Conservation (phyloP, 495 filamentous ascomycete genomes). For the Penicillium cataractarum region DNA sequence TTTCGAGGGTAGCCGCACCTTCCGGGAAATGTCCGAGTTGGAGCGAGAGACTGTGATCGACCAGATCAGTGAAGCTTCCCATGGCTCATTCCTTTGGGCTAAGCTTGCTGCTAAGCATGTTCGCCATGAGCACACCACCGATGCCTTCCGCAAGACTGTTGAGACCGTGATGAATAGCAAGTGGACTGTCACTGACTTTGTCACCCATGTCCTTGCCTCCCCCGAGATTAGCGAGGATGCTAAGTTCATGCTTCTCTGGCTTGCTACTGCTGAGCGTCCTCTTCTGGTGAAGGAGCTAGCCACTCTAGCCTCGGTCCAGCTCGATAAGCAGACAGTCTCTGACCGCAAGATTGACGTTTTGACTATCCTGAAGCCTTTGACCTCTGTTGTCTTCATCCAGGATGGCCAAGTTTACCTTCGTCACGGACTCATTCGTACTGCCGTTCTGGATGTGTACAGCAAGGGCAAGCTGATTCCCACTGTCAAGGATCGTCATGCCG, state of each 20-base stretch:
- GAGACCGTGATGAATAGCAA: conserved; percentile 30
- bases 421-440: conserved; percentile 36
- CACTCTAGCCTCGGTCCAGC: conserved; percentile 32
- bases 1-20: conserved; percentile 24
- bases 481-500: conserved; percentile 38
- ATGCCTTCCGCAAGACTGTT: conserved; percentile 30
- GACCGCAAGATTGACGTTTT: conserved; percentile 28
- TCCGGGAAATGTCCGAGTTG: conserved; percentile 25
- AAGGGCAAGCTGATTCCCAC: conserved; percentile 32
- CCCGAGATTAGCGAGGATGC: conserved; percentile 32
- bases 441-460: conserved; percentile 33
- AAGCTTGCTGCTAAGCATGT: conserved; percentile 39
- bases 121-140: conserved; percentile 26
- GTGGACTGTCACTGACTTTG: conserved; percentile 35
- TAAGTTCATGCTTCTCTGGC: conserved; percentile 35
- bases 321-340: conserved; percentile 32
- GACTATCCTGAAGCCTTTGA: conserved; percentile 29
- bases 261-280: conserved; percentile 39
- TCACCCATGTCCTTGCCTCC: conserved; percentile 25
- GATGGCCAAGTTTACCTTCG: conserved; percentile 40
- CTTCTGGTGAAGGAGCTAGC: conserved; percentile 32
- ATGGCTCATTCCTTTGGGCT: conserved; percentile 44
- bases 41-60: conserved; percentile 38
- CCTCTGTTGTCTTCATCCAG: conserved; percentile 35
- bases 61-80: conserved; percentile 37